These are phyloP conservation scores for Hypoxylon fuscum DNA, from an alignment of 495 filamentous ascomycete species.

Conservation along the genomic window DNA sequence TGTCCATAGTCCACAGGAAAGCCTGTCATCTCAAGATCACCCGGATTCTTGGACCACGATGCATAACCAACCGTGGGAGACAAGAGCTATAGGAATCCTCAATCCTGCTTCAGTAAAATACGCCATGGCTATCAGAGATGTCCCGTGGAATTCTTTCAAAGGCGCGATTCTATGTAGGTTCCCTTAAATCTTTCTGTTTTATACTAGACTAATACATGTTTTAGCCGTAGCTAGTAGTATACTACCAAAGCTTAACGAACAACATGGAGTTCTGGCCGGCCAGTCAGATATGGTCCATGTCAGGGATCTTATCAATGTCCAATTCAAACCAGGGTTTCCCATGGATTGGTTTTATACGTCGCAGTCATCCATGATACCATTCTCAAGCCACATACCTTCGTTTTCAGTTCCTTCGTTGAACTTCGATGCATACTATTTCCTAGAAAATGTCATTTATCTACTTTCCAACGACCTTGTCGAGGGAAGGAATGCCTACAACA, in stretches of 20 bases:
- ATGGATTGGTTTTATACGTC: too few relatives aligned
- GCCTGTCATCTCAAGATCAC: not conserved
- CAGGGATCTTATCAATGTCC: too few relatives aligned
- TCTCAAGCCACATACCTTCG: too few relatives aligned
- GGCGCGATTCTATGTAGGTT: constrained; percentile 1
- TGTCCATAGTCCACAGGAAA: not conserved
- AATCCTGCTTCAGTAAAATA: not conserved
- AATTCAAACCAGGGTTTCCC: too few relatives aligned
- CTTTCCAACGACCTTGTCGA: constrained; percentile 8
- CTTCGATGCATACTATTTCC: constrained; percentile 9
- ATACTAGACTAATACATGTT: not conserved
- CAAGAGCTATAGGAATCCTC: not conserved
- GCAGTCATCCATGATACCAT: too few relatives aligned
- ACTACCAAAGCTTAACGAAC: too few relatives aligned
- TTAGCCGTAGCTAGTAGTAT: too few relatives aligned
- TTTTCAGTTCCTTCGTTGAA: constrained; percentile 13
- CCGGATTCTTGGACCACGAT: not conserved
- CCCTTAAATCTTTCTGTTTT: not conserved
- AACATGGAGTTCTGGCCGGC: too few relatives aligned
- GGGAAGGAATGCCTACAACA: not conserved
- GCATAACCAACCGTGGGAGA: not conserved
- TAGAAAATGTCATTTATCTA: constrained; percentile 12
- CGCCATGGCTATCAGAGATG: not conserved
- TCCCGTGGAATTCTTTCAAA: constrained; percentile 10
- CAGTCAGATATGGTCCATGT: too few relatives aligned